These are phyloP conservation scores for Chaetomium olivaceum DNA, from an alignment of 2,329 filamentous ascomycete species.

Conservation along the genomic window DNA sequence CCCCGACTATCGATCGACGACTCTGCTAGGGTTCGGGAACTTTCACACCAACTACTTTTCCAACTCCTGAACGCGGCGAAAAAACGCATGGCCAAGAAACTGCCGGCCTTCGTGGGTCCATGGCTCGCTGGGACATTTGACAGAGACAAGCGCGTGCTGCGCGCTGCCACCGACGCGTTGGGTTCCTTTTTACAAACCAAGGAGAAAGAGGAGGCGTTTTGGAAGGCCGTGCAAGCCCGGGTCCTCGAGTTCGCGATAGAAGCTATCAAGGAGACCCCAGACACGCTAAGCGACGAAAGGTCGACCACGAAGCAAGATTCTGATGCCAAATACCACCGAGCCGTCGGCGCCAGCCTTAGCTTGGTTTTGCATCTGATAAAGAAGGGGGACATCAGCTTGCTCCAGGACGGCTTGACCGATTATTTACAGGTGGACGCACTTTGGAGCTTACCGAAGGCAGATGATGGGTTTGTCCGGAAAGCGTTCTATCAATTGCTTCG, in stretches of 20 bases:
- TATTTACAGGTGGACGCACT: constrained; percentile 67
- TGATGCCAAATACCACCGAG: constrained; percentile 79
- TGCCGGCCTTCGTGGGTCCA: constrained; percentile 77
- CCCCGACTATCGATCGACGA: constrained; percentile 89
- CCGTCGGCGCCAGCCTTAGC: constrained; percentile 59
- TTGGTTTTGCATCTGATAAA: constrained; percentile 56
- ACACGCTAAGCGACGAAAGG: constrained; percentile 86
- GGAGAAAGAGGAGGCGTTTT: constrained; percentile 76
- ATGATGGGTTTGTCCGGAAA: constrained; percentile 56
- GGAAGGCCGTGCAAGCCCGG: constrained; percentile 76
- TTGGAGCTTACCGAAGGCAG: constrained; percentile 66
- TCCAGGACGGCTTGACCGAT: constrained; percentile 61
- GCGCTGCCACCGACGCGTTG: constrained; percentile 76
- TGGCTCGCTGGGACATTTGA: constrained; percentile 93
- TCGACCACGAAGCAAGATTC: constrained; percentile 82
- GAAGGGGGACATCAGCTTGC: constrained; percentile 61
- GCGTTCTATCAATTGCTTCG: constrained; percentile 54
- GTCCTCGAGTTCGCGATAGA: constrained; percentile 81
- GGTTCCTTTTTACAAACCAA: constrained; percentile 73
- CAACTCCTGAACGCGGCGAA: constrained; percentile 63
- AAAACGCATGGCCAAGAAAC: constrained; percentile 78
- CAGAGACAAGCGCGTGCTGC: constrained; percentile 72
- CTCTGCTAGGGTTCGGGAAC: constrained; percentile 81
- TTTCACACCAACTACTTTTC: constrained; percentile 74
- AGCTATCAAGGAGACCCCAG: constrained; percentile 75